Evolutionary conservation across 2,329 filamentous ascomycete genomes (phyloP).

Genomic region (Fusarium camptoceras): DNA sequence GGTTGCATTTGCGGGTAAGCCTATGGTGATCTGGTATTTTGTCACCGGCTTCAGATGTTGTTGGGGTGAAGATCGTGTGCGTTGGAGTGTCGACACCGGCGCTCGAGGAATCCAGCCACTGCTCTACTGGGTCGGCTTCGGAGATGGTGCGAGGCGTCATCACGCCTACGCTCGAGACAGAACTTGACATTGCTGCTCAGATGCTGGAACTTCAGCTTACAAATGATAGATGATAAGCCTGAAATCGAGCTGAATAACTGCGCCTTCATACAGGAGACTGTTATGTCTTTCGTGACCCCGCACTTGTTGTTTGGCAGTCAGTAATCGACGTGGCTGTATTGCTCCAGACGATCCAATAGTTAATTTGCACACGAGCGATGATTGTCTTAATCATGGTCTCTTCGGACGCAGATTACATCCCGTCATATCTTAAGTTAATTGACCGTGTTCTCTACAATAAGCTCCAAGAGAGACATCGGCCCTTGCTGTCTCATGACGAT

Average conservation of each 20-base stretch:
- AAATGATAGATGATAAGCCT: background rate
- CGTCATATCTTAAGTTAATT: no score
- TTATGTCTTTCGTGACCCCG: background rate
- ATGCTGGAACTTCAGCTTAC: no score
- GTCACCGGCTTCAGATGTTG: background rate
- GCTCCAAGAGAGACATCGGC: no score
- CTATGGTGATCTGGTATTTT: no score
- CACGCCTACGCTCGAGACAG: background rate
- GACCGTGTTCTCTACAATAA: no score
- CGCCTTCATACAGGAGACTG: no score
- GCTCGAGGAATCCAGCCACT: background rate
- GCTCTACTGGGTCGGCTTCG: background rate
- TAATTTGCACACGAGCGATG: no score
- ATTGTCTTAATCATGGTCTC: no score
- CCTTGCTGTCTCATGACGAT: no score
- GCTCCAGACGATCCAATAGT: background rate
- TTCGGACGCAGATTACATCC: no score
- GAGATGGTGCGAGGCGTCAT: background rate
- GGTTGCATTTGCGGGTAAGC: background rate
- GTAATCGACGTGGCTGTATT: background rate
- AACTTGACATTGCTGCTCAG: background rate
- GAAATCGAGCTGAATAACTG: no score
- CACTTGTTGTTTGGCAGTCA: background rate
- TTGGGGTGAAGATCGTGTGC: background rate
- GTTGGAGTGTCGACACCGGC: background rate